Evolutionary conservation across 768 basidiomycete genomes (phyloP).

Genomic region (Austroboletus eburneus): DNA sequence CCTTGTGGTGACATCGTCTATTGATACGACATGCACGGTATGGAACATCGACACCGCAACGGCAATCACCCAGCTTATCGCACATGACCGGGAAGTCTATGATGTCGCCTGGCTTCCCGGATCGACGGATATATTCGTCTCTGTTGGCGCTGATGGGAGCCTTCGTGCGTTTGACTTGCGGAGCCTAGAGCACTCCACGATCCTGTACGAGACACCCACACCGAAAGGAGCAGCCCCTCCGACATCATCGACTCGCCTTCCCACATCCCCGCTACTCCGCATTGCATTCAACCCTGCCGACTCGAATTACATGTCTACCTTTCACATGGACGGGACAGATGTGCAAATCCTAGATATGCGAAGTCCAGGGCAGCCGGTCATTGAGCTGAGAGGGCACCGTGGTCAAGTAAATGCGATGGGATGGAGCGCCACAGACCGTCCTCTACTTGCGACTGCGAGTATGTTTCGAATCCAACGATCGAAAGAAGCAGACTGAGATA

Average conservation of each 20-base stretch:
- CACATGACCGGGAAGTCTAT: slow-evolving; percentile 94
- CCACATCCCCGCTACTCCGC: slow-evolving; percentile 76
- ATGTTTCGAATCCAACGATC: too few species aligned
- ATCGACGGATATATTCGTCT: slow-evolving; percentile 95
- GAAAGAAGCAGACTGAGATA: too few species aligned
- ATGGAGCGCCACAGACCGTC: slow-evolving; percentile 84
- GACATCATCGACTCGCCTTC: slow-evolving; percentile 61
- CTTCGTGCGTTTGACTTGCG: slow-evolving; percentile 95
- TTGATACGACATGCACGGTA: slow-evolving; percentile 97
- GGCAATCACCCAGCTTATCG: slow-evolving; percentile 95
- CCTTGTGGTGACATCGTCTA: slow-evolving; percentile 93
- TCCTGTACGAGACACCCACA: slow-evolving; percentile 89
- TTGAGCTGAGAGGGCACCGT: slow-evolving; percentile 83
- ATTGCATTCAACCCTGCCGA: slow-evolving; percentile 90
- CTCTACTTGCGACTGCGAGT: slow-evolving; percentile 87
- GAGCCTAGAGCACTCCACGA: slow-evolving; percentile 96
- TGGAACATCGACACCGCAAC: slow-evolving; percentile 96
- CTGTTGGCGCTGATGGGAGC: slow-evolving; percentile 96
- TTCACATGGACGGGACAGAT: slow-evolving; percentile 88
- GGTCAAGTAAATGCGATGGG: slow-evolving; percentile 81
- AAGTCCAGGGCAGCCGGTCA: slow-evolving; percentile 91
- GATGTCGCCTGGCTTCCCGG: slow-evolving; percentile 98
- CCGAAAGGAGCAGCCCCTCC: slow-evolving; percentile 65
- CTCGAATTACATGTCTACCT: slow-evolving; percentile 95
- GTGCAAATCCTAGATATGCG: slow-evolving; percentile 96